Evolutionary conservation across 1,139 yeast species (phyloP).

Genomic region (Yamadazyma kanchanaburiensis): DNA sequence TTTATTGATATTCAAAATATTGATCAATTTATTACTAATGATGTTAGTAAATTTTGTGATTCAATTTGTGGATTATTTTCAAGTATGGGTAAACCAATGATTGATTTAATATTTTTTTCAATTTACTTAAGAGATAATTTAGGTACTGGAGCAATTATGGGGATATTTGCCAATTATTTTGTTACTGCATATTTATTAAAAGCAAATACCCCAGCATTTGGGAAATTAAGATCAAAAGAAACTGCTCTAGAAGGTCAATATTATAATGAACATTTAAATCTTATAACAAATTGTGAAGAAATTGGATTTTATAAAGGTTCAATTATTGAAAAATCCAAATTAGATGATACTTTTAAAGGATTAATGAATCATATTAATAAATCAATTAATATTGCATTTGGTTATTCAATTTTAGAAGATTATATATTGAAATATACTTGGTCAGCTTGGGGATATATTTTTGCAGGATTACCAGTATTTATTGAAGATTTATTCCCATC

Average conservation of each 20-base stretch:
- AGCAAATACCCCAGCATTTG: constrained; percentile 79
- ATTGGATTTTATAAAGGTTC: constrained; percentile 94
- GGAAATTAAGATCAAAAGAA: constrained; percentile 68
- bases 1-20: constrained; percentile 40
- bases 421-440: constrained; percentile 87
- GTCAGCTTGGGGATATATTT: constrained; percentile 91
- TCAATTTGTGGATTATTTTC: constrained; percentile 83
- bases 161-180: constrained; percentile 78
- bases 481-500: constrained; percentile 42
- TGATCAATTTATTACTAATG: constrained; percentile 83
- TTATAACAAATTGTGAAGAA: constrained; percentile 88
- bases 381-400: constrained; percentile 50
- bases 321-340: constrained; percentile 69
- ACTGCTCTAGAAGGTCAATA: constrained; percentile 86
- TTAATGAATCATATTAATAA: constrained; percentile 45
- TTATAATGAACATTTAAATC: constrained; percentile 79
- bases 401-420: constrained; percentile 76
- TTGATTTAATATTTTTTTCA: constrained; percentile 84
- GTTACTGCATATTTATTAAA: constrained; percentile 76
- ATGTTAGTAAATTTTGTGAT: constrained; percentile 77
- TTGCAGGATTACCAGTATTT: constrained; percentile 83
- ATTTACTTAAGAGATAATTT: constrained; percentile 79
- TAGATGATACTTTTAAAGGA: constrained; percentile 54
- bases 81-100: constrained; percentile 86
- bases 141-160: constrained; percentile 81